A percentile compares a stretch with the other conserved stretches of the same genome.
phyloP scores from a whole-genome alignment of 805 yeast genomes.

The Kuraishia molischiana region DNA sequence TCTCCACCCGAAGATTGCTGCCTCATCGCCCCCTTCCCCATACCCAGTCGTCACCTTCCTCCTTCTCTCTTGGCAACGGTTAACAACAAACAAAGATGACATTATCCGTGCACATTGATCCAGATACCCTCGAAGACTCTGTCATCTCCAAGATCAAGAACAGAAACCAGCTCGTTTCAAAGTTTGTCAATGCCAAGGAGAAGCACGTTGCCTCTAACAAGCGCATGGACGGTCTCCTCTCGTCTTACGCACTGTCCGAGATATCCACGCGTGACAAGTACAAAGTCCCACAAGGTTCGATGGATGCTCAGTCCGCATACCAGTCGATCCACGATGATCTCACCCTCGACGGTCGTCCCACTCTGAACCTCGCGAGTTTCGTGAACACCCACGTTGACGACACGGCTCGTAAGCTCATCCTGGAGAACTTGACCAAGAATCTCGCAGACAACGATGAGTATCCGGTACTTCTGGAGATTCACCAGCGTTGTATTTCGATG shows the following conservation, averaged over 20 bases:
- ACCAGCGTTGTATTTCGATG: conserved; percentile 75
- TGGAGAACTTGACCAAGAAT: conserved; percentile 74
- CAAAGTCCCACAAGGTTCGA: conserved; percentile 48
- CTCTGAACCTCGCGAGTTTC: conserved; percentile 78
- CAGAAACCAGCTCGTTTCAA: conserved; percentile 11
- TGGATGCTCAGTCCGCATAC: conserved; percentile 43
- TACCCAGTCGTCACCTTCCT: too few species aligned
- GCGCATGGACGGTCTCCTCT: conserved; percentile 3
- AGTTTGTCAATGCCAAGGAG: conserved; percentile 8
- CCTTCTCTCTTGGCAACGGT: too few species aligned
- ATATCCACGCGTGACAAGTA: conserved; percentile 34
- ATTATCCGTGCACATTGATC: conserved; percentile 32
- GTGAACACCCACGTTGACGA: conserved; percentile 67
- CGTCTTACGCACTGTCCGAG: conserved; percentile 21
- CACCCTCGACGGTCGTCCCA: conserved; percentile 75
- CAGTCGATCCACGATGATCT: conserved; percentile 63
- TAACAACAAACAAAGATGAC: too few species aligned
- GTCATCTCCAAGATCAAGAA: conserved; percentile 21
- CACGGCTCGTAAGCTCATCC: conserved; percentile 41
- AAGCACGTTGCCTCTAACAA: conserved; percentile 1
- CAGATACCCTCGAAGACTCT: conserved; percentile 28
- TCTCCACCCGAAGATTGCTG: background rate
- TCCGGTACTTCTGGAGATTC: conserved; percentile 73
- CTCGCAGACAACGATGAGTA: conserved; percentile 92
- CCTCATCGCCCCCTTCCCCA: background rate